phyloP scores from a whole-genome alignment of 129 eudicot species.

The Silybum marianum region DNA sequence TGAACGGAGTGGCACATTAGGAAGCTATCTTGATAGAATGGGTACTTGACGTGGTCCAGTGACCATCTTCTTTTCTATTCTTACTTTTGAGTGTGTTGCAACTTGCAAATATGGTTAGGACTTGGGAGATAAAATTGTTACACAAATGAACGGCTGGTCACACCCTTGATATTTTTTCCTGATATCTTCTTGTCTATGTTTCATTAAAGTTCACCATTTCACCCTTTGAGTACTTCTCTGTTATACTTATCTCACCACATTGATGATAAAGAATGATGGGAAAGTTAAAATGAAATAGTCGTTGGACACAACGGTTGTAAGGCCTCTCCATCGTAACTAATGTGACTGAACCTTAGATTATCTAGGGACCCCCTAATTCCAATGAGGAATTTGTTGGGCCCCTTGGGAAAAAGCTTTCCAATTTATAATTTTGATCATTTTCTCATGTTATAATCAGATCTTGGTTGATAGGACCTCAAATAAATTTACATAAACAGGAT shows the following conservation, averaged over 20 bases:
- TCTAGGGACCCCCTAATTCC: neutral
- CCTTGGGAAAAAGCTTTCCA: neutral
- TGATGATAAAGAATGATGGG: neutral
- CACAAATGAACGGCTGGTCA: neutral
- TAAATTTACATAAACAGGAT: neutral
- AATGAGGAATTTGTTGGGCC: neutral
- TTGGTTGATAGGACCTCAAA: neutral
- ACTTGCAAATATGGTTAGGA: neutral
- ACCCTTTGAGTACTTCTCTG: neutral
- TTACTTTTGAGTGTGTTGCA: neutral
- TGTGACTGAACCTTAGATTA: too few species aligned
- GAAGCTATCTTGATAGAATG: constrained; percentile 62
- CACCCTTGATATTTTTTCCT: neutral
- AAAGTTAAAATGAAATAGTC: too few species aligned
- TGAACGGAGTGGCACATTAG: constrained; percentile 60
- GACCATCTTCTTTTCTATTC: neutral
- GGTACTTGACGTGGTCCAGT: constrained; percentile 45
- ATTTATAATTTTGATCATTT: neutral
- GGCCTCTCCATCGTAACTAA: too few species aligned
- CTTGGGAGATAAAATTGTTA: neutral
- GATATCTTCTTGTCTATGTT: neutral
- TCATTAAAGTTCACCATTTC: neutral
- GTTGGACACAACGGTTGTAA: too few species aligned
- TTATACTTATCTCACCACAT: neutral
- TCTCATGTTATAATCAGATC: neutral